phyloP scores from a whole-genome alignment of 345 rosid species.

The Euphorbia lathyris region DNA sequence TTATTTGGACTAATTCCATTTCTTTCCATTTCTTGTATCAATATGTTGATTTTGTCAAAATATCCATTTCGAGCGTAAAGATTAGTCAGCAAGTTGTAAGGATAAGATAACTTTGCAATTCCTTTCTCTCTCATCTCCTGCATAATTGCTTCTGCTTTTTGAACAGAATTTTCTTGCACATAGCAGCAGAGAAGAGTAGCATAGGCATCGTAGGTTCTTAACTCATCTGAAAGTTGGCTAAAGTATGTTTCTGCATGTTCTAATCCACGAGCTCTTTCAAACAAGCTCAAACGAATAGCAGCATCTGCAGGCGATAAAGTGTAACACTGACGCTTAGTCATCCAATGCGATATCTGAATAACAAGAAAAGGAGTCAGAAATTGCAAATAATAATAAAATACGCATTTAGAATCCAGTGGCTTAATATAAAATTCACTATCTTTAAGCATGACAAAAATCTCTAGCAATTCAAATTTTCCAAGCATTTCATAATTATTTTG shows the following conservation, averaged over 20 bases:
- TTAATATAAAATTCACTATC: too few relatives aligned
- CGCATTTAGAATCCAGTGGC: too few relatives aligned
- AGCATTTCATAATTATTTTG: too few relatives aligned
- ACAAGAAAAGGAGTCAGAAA: background rate
- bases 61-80: constrained; percentile 18
- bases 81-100: constrained; percentile 24
- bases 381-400: too few relatives aligned
- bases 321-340: constrained; percentile 14
- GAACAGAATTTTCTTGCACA: constrained; percentile 13
- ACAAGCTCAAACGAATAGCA: constrained; percentile 24
- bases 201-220: constrained; percentile 19
- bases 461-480: too few relatives aligned
- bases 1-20: constrained; percentile 24
- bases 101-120: constrained; percentile 16
- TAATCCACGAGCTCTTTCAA: constrained; percentile 26
- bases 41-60: constrained; percentile 15
- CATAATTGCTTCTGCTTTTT: constrained; percentile 28
- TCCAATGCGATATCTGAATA: constrained; percentile 31
- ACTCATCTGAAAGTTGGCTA: constrained; percentile 12
- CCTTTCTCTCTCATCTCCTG: constrained; percentile 24
- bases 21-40: constrained; percentile 25
- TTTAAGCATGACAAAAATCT: too few relatives aligned
- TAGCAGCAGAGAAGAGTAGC: constrained; percentile 27
- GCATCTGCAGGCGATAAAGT: constrained; percentile 6
- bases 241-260: constrained; percentile 25